Evolutionary conservation across 2,329 filamentous ascomycete genomes (phyloP), one percentile per base, ranked within the genome.

Genomic region (Berkeleyomyces basicola): DNA sequence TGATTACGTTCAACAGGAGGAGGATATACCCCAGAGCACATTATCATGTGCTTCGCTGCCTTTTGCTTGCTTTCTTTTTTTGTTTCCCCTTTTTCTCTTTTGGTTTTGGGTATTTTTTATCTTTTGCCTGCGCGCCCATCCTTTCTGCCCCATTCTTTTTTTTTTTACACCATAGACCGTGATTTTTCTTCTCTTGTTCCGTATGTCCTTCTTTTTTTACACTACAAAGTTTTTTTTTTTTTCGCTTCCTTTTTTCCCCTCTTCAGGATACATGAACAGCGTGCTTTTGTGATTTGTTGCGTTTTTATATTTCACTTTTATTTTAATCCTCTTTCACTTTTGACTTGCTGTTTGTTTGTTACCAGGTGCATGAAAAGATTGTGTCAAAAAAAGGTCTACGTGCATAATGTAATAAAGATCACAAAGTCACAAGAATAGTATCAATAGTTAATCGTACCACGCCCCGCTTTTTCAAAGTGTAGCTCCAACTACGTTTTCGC

Each of bases 21-120:
- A 63, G 58, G 61, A 65, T 63, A 65, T 65, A 65, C 64, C 64
- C 62, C 61, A 57, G 43, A 46, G 47, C 61, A 63, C 39, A n/a
- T 60, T 63, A 47, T 63, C 39, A 61, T 59, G 39, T 58, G 40
- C 58, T 23, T 23, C 23, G 23, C 23, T 23, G 23, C 49, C 43
- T 44, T 55, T 42, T 37, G 43, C 58, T 64, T 58, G 33, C 14
- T 61, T 47, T 37, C 31, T n/a, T 60, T 63, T 61, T 31, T 10
- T 63, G 2, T 23, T 23, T 58, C 9, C 7, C 6, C 31, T 59
- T 49, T 40, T 63, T 23, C 55, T 60, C 33, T 36, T 57, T 42
- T 63, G 33, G 40, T 61, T 11, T 14, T 23, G 11, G 2, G 36
- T 42, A 14, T 39, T 39, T 11, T 42, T 44, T 23, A 23, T 23